These are phyloP conservation scores for Diaporthe amygdali DNA, from an alignment of 2,329 filamentous ascomycete genomes.

Conservation along the genomic window DNA sequence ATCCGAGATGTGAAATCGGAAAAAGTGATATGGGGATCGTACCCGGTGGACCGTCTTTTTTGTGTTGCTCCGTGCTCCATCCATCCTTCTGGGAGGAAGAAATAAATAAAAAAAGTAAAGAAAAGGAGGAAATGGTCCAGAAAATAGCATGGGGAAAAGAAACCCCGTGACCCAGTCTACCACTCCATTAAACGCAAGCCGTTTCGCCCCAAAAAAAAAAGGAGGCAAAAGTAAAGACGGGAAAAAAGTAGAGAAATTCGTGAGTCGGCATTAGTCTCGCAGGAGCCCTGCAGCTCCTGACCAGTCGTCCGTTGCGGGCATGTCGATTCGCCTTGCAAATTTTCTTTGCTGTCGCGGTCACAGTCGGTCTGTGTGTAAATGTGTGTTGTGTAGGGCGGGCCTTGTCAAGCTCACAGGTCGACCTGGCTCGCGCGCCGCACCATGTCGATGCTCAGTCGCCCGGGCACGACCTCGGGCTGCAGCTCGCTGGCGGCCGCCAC, in stretches of 20 bases:
- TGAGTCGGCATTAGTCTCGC: constrained; percentile 19
- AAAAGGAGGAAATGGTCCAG: no score
- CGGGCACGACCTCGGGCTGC: constrained; percentile 27
- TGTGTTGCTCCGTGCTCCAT: constrained; percentile 24
- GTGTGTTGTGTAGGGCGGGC: background rate
- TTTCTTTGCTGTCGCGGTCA: background rate
- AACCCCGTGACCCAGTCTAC: constrained; percentile 4
- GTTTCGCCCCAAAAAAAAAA: background rate
- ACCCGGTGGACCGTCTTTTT: constrained; percentile 25
- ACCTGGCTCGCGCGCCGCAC: constrained; percentile 25
- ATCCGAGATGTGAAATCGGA: constrained; percentile 7
- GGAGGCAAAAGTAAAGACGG: background rate
- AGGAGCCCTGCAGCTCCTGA: constrained; percentile 1
- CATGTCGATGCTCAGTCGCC: constrained; percentile 25
- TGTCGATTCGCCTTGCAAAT: constrained; percentile 1
- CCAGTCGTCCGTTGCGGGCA: background rate
- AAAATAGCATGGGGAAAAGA: background rate
- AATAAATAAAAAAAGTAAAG: background rate
- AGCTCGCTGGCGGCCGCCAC: constrained; percentile 25
- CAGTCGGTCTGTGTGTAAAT: background rate
- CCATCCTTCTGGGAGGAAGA: background rate
- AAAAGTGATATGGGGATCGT: constrained; percentile 12
- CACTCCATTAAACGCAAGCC: constrained; percentile 8
- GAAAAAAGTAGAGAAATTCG: constrained; percentile 22
- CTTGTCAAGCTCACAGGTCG: constrained; percentile 15